Evolutionary conservation across 257 asterid genomes (phyloP).

Genomic region (Solanum etuberosum): DNA sequence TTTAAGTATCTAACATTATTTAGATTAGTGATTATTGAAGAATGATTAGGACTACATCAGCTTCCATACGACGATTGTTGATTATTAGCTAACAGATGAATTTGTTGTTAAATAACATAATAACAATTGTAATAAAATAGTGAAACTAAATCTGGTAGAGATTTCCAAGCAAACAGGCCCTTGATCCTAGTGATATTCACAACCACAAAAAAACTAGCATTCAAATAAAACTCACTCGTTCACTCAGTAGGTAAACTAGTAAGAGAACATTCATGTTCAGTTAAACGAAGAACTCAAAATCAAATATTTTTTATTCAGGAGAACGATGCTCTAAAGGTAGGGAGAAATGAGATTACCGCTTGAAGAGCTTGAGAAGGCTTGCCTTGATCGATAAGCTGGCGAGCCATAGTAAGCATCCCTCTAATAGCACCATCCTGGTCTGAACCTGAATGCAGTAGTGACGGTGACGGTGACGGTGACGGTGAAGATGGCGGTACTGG

Average conservation of each 20-base stretch:
- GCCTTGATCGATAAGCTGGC: conserved; percentile 64
- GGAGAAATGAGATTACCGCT: conserved; percentile 33
- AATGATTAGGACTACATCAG: neutral
- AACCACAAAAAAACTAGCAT: neutral
- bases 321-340: neutral
- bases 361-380: conserved; percentile 89
- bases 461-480: conserved; percentile 13
- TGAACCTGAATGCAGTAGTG: conserved; percentile 5
- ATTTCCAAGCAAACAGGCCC: neutral
- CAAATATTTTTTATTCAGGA: neutral
- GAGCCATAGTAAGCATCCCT: conserved; percentile 56
- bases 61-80: neutral
- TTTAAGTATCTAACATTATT: neutral
- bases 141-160: neutral
- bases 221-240: neutral
- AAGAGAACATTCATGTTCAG: neutral
- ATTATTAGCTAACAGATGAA: neutral
- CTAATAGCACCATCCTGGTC: conserved; percentile 32
- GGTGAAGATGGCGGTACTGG: conserved; percentile 5
- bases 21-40: neutral
- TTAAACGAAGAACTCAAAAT: neutral
- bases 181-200: neutral
- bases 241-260: neutral
- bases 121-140: neutral
- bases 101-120: neutral